These are phyloP conservation scores for Stramenopiles sp. DNA, from an alignment of 352 stramenopile genomes.

Conservation along the genomic window DNA sequence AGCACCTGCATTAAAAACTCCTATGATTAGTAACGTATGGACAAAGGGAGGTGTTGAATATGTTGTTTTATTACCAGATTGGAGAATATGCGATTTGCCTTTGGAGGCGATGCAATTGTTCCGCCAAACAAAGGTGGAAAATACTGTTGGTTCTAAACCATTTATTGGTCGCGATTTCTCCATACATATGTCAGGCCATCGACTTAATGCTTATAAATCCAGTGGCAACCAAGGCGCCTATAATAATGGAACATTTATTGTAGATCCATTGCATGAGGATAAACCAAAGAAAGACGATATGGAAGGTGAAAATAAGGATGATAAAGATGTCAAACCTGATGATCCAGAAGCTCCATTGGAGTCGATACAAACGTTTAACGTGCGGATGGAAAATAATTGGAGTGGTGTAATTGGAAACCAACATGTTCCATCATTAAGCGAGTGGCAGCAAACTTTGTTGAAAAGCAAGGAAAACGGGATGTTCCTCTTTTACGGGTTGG, in stretches of 20 bases:
- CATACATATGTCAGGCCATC: not conserved
- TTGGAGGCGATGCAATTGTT: not conserved
- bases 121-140: not conserved
- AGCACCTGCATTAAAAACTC: not conserved
- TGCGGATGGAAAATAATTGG: not conserved
- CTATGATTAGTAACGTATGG: not conserved
- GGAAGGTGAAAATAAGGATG: not conserved
- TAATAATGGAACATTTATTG: not conserved
- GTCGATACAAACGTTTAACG: not conserved
- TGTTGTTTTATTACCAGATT: not conserved
- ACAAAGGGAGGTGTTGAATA: not conserved
- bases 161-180: not conserved
- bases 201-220: not conserved
- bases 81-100: not conserved
- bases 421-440: not conserved
- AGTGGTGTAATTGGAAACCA: not conserved
- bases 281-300: no score
- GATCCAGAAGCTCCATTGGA: not conserved
- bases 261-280: not conserved
- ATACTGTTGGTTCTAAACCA: not conserved
- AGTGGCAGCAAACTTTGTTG: not conserved
- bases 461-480: not conserved
- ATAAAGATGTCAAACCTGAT: not conserved
- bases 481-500: not conserved
- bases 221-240: not conserved